phyloP scores from a whole-genome alignment of 2,329 filamentous ascomycete genomes.

The Aspergillus transmontanensis region DNA sequence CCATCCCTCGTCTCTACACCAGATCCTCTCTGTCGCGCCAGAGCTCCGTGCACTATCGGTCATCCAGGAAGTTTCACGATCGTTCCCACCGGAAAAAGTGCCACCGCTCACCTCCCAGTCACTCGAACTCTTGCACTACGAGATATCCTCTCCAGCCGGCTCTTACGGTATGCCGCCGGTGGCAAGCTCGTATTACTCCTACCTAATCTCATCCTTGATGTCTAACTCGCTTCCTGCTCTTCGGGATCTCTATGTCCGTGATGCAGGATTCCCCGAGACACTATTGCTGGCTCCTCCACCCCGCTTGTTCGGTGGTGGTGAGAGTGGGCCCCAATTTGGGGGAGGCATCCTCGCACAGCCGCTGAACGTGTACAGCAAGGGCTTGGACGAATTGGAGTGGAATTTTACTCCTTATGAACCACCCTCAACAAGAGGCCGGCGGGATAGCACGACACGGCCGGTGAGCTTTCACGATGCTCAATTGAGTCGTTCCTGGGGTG shows the following conservation, averaged over 20 bases:
- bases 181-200: slow-evolving; percentile 72
- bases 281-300: slow-evolving; percentile 72
- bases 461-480: slow-evolving; percentile 50
- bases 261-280: slow-evolving; percentile 78
- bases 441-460: slow-evolving; percentile 46
- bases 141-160: slow-evolving; percentile 66
- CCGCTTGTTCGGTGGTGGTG: slow-evolving; percentile 51
- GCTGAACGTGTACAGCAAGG: slow-evolving; percentile 66
- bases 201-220: slow-evolving; percentile 81
- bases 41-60: slow-evolving; percentile 54
- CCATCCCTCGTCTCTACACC: slow-evolving; percentile 42
- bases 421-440: slow-evolving; percentile 36
- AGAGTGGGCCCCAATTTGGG: slow-evolving; percentile 27
- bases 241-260: slow-evolving; percentile 79
- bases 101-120: slow-evolving; percentile 69
- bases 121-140: slow-evolving; percentile 75
- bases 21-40: slow-evolving; percentile 45
- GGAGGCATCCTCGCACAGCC: slow-evolving; percentile 54
- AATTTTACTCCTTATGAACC: slow-evolving; percentile 65
- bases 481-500: slow-evolving; percentile 60
- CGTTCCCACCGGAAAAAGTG: slow-evolving; percentile 58
- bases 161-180: slow-evolving; percentile 58
- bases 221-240: slow-evolving; percentile 74
- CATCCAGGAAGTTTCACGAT: slow-evolving; percentile 57
- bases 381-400: slow-evolving; percentile 69